These are phyloP conservation scores for Chamaenerion angustifolium DNA, from an alignment of 345 rosid species.

Conservation along the genomic window DNA sequence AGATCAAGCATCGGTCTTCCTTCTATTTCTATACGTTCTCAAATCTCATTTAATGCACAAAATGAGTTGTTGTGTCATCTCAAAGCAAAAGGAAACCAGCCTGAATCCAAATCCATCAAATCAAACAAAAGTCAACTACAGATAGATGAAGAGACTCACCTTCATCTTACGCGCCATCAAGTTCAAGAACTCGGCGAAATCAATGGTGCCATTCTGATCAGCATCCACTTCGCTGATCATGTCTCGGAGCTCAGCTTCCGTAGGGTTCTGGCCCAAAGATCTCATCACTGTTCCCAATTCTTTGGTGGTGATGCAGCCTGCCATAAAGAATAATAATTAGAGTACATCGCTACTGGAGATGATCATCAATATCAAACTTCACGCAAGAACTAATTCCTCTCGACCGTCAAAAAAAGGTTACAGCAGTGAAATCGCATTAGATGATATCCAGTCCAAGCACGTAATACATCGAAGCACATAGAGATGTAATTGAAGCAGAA, in stretches of 20 bases:
- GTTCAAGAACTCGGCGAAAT: slow-evolving; percentile 51
- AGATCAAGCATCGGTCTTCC: too few species aligned
- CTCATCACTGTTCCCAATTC: slow-evolving; percentile 41
- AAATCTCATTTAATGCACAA: too few species aligned
- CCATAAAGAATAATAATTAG: background rate
- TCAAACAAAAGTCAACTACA: background rate
- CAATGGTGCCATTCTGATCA: slow-evolving; percentile 44
- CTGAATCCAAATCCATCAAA: background rate
- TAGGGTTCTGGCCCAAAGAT: slow-evolving; percentile 38
- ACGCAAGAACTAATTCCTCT: too few species aligned
- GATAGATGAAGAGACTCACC: slow-evolving; percentile 13
- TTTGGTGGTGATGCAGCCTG: slow-evolving; percentile 48
- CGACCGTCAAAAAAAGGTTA: too few species aligned
- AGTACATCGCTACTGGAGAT: background rate
- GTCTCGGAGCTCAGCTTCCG: slow-evolving; percentile 45
- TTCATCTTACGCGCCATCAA: slow-evolving; percentile 58
- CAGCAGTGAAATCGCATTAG: background rate
- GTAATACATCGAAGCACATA: background rate
- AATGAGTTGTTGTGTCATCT: too few species aligned
- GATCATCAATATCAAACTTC: background rate
- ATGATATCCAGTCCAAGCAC: background rate
- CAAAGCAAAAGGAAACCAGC: too few species aligned
- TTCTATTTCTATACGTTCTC: too few species aligned
- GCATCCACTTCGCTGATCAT: slow-evolving; percentile 46
- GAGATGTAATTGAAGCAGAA: background rate